Evolutionary conservation across 352 stramenopile genomes (phyloP).

Genomic region (Phytophthora hibernalis): DNA sequence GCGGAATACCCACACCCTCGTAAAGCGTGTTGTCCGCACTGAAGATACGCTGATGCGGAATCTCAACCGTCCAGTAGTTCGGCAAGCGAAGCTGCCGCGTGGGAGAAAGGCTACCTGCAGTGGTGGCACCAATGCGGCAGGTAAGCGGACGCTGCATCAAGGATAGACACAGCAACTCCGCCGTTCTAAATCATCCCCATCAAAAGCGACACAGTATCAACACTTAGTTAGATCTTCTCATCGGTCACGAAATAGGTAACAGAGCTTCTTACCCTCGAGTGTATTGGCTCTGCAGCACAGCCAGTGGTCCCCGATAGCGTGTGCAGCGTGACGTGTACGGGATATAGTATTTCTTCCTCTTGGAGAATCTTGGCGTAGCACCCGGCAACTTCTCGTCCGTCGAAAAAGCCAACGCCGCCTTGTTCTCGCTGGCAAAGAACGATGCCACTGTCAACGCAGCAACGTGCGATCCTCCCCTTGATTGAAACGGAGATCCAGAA

Average conservation of each 20-base stretch:
- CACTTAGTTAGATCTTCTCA: conserved; percentile 12
- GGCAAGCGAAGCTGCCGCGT: conserved; percentile 75
- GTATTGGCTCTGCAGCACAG: conserved; percentile 77
- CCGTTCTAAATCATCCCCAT: conserved; percentile 47
- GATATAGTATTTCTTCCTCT: conserved; percentile 67
- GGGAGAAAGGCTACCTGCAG: conserved; percentile 67
- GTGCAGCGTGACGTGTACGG: conserved; percentile 60
- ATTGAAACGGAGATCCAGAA: conserved; percentile 83
- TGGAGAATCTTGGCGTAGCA: conserved; percentile 50
- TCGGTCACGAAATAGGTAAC: not conserved
- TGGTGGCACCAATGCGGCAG: conserved; percentile 62
- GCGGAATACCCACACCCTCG: conserved; percentile 69
- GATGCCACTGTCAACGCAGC: conserved; percentile 72
- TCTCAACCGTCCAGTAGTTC: conserved; percentile 86
- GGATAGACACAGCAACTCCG: conserved; percentile 73
- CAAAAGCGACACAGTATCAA: conserved; percentile 5
- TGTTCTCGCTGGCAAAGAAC: conserved; percentile 68
- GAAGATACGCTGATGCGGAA: conserved; percentile 78
- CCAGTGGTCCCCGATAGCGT: conserved; percentile 71
- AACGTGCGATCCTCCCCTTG: conserved; percentile 67
- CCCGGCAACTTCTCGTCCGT: conserved; percentile 73
- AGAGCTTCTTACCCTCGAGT: conserved; percentile 67
- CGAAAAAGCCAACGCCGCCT: conserved; percentile 58
- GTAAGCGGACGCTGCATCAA: conserved; percentile 72
- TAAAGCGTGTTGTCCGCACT: conserved; percentile 67